Base-by-base conservation (phyloP, 2,329 filamentous ascomycete species). In the Ophiostoma triangulosporum region DNA sequence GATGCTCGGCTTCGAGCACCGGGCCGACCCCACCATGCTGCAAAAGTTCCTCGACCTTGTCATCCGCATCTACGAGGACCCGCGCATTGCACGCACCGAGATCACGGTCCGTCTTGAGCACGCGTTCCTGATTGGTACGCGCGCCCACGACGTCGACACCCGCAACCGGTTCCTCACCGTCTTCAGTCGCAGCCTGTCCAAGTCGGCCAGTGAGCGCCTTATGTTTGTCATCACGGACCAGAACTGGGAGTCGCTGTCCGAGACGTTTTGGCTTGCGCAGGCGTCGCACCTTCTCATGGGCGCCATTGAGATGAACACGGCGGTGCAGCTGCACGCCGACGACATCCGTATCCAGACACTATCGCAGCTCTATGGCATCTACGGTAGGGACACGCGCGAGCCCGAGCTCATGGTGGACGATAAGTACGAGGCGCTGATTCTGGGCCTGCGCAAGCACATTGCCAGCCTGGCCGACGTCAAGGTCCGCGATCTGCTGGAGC, bases 81-180 rank as follows among this genome's bases (percentile, higher is more conserved):
- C 89, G 0, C 95, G 94, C 69, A 93, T 98, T 58, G 89, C 90
- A 1, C 80, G 90, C 31, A 96, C 91, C 0, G 93, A 99, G 68
- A 76, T 99, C 52, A 97, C 93, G 0, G 94, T 99, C 9, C 82
- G 94, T 4, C 86, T 99, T 78, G 93, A 99, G 70, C 91, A 97
- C 68, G 93, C 93, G 5, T 99, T 98, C 75, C 76, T 99, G 58
- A 93, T 98, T 50, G 93, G 94, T 27, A 94, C 91, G 0, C 75
- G 94, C 61, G 91, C 91, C 2, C 84, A 90, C 60, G 91, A 98
- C 65, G 87, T 97, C 12, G 86, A 95, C 55, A 96, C 97, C 88
- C 86, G 93, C 45, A 95, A 95, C 63, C 84, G 91, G 14, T 98
- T 98, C 71, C 88, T 98, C 82, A 80, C 80, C 20, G 96, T 98